Base-by-base conservation (phyloP, 2,329 filamentous ascomycete genomes). In the Fusarium globosum region DNA sequence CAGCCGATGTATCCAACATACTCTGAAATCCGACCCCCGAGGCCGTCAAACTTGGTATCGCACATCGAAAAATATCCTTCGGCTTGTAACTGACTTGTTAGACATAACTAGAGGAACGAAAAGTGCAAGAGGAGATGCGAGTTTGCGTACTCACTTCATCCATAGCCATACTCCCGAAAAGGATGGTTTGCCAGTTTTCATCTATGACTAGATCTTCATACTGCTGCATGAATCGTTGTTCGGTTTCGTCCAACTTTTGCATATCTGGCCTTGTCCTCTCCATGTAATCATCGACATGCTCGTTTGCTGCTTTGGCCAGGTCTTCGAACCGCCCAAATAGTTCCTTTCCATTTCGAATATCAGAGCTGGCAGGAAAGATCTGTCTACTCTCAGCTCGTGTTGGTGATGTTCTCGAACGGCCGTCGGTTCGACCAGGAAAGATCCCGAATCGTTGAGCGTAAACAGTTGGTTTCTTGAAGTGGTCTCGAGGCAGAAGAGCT, bases 331-430 rank as follows among this genome's bases (percentile, higher is more conserved):
- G 61, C 14, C 64, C 59, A 30, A 79, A 55, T 21, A 81, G 57
- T 20, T 73, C 68, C 33, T 78, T 74, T 13, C 79, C 74, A 6
- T 71, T 75, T 28, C 58, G 41, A 15, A 70, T 41, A 8, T 65
- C 45, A 23, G 51, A 13, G 20, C 33, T 53, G n/a, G 48, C 39
- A 11, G 33, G 45, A 20, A 76, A 74, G 13, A 64, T 52, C 6
- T 65, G n/a, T 13, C 76, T 66, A 30, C 72, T 72, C 21, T 71
- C 57, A 15, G 75, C 63, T 57, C 79, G 69, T 26, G 78, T 79
- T 10, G 79, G 80, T 6, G 80, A 79, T 15, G 78, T 74, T 33
- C 77, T 69, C 20, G 80, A 81, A n/a, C 80, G 76, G 1, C 80
- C 80, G 52, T 80, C 79, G 8, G 55, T 67, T 4, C 77, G 72